These are phyloP conservation scores for Ophiostoma australiae DNA, from an alignment of 2,329 filamentous ascomycete species.

Conservation along the genomic window DNA sequence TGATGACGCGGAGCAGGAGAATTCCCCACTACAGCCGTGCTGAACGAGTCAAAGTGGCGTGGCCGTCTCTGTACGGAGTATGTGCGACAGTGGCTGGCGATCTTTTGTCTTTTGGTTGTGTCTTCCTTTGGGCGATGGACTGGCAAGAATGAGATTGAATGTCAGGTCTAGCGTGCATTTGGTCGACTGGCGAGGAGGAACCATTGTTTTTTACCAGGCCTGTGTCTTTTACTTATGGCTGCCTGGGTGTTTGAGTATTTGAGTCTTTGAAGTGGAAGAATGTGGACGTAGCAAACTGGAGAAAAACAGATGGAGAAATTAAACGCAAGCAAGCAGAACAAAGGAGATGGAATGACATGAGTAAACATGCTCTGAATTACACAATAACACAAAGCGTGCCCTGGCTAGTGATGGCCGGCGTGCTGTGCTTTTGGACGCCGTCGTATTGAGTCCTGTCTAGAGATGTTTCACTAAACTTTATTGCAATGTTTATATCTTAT, in stretches of 20 bases:
- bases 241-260: neutral
- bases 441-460: neutral
- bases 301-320: neutral
- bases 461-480: neutral
- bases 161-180: neutral
- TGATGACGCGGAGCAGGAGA: conserved; percentile 12
- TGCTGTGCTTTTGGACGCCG: neutral
- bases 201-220: neutral
- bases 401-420: neutral
- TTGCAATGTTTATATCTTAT: neutral
- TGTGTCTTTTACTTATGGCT: neutral
- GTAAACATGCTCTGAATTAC: neutral
- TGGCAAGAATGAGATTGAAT: conserved; percentile 3
- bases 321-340: neutral
- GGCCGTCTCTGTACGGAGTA: neutral
- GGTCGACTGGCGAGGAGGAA: neutral
- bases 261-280: neutral
- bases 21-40: neutral
- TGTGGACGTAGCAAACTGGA: neutral
- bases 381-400: neutral
- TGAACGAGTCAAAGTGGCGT: neutral
- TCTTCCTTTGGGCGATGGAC: neutral
- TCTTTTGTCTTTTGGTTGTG: neutral
- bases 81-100: neutral
- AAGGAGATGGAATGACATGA: neutral